Evolutionary conservation across 139 green algal species (phyloP).

Genomic region (Micromonas pusilla): DNA sequence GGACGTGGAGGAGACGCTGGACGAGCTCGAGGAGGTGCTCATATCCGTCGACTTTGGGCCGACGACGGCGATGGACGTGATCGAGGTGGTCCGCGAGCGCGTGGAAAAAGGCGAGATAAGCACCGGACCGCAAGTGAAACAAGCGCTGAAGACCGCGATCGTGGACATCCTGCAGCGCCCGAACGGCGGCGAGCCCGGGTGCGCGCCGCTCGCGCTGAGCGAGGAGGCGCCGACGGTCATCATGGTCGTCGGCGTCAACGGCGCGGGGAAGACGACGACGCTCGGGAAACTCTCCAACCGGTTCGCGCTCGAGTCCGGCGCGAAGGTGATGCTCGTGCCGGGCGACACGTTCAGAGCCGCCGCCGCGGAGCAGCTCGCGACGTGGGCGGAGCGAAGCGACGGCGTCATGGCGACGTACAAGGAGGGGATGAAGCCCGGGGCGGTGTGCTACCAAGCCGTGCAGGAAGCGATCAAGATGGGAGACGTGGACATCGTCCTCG

Average conservation of each 20-base stretch:
- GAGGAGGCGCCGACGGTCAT: slow-evolving; percentile 55
- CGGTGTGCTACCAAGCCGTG: slow-evolving; percentile 29
- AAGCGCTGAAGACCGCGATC: slow-evolving; percentile 54
- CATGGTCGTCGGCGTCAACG: slow-evolving; percentile 94
- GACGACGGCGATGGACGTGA: slow-evolving; percentile 70
- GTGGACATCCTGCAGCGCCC: slow-evolving; percentile 24
- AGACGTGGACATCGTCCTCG: slow-evolving; percentile 31
- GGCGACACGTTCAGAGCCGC: slow-evolving; percentile 96
- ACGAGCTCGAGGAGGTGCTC: slow-evolving; percentile 91
- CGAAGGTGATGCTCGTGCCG: slow-evolving; percentile 60
- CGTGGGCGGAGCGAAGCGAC: slow-evolving; percentile 68
- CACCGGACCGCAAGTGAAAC: slow-evolving; percentile 8
- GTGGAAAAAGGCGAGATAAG: slow-evolving; percentile 46
- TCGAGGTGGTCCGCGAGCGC: slow-evolving; percentile 66
- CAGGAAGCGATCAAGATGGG: slow-evolving; percentile 12
- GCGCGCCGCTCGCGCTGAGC: slow-evolving; percentile 38
- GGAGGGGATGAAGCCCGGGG: slow-evolving; percentile 28
- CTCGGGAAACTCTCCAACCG: slow-evolving; percentile 53
- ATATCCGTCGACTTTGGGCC: slow-evolving; percentile 87
- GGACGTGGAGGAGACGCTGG: slow-evolving; percentile 74
- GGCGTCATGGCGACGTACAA: slow-evolving; percentile 45
- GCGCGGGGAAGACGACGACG: slow-evolving; percentile 93
- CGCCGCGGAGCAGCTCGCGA: slow-evolving; percentile 84
- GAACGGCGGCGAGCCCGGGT: slow-evolving; percentile 25
- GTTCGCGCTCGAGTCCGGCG: slow-evolving; percentile 10